Evolutionary conservation across 2,329 filamentous ascomycete genomes (phyloP).

Genomic region (Neospermospora avenae): DNA sequence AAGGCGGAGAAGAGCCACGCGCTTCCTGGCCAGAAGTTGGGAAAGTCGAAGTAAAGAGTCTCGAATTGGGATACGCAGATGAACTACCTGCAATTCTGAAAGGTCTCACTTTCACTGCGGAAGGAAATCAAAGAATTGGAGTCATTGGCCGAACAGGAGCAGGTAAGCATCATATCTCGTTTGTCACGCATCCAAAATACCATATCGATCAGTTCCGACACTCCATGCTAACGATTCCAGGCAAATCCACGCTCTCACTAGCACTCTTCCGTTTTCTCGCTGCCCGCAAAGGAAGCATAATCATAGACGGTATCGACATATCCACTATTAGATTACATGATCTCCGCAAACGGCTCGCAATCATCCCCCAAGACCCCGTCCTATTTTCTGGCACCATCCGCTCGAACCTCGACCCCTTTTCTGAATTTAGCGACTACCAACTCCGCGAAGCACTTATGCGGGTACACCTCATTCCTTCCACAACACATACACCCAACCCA

Average conservation of each 20-base stretch:
- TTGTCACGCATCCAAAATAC: neutral
- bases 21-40: conserved; percentile 73
- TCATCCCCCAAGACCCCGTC: conserved; percentile 60
- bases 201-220: neutral
- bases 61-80: conserved; percentile 67
- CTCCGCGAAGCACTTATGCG: conserved; percentile 79
- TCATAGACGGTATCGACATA: conserved; percentile 33
- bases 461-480: conserved; percentile 71
- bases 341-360: conserved; percentile 30
- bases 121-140: conserved; percentile 51
- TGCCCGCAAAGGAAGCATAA: conserved; percentile 40
- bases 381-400: conserved; percentile 61
- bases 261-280: conserved; percentile 26
- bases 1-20: conserved; percentile 57
- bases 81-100: conserved; percentile 68
- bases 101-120: conserved; percentile 61
- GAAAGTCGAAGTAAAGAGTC: conserved; percentile 65
- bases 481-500: neutral
- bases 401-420: conserved; percentile 21
- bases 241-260: conserved; percentile 31
- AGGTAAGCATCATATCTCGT: conserved; percentile 11
- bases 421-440: conserved; percentile 41
- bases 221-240: conserved; percentile 14
- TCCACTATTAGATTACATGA: conserved; percentile 31
- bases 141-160: conserved; percentile 31